A percentile compares a stretch with the other conserved stretches of the same genome.
phyloP scores from a whole-genome alignment of 2,329 filamentous ascomycete species.

The Hymenoscyphus scutula region DNA sequence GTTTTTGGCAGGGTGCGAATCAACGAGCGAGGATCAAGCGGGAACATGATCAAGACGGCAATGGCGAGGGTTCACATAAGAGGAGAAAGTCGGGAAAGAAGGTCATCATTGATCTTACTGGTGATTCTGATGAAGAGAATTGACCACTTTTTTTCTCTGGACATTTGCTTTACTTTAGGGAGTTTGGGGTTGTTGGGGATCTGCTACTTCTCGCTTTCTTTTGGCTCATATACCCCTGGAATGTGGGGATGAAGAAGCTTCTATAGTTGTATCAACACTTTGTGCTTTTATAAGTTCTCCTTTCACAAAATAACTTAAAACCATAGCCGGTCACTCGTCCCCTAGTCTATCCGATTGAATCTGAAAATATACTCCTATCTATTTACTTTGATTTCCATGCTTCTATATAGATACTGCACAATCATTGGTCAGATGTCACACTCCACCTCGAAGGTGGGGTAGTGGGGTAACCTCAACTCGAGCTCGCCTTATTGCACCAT shows the following conservation, averaged over 20 bases:
- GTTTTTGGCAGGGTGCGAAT: background rate
- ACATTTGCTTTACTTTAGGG: background rate
- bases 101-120: constrained; percentile 9
- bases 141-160: background rate
- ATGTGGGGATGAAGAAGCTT: no score
- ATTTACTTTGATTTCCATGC: background rate
- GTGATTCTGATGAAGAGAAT: background rate
- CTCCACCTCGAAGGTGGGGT: constrained; percentile 5
- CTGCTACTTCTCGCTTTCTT: background rate
- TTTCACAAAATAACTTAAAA: no score
- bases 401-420: background rate
- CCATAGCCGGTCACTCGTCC: no score
- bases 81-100: constrained; percentile 2
- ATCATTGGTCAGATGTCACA: background rate
- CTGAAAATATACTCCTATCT: no score
- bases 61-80: constrained; percentile 1
- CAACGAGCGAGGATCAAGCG: constrained; percentile 6
- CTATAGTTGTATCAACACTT: no score
- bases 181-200: background rate
- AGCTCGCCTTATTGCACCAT: constrained; percentile 3
- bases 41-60: background rate
- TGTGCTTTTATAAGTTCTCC: no score
- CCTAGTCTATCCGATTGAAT: no score
- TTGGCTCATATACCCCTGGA: background rate
- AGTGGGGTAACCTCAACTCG: constrained; percentile 7